phyloP scores from a whole-genome alignment of 208 protist genomes.

The Acanthamoeba castellanii region DNA sequence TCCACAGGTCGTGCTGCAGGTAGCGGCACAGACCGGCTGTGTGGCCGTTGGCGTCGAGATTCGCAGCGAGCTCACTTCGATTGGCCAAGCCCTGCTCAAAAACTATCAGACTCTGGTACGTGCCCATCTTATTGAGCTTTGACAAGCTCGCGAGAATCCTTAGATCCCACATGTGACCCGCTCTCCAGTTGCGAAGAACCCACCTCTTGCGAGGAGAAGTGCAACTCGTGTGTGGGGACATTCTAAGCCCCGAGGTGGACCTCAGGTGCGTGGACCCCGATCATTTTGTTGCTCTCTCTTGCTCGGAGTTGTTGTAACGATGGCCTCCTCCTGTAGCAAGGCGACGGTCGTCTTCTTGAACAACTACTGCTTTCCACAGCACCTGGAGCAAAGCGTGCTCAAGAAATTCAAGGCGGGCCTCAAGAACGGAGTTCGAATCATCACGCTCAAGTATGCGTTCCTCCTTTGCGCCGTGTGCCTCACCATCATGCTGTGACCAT shows the following conservation, averaged over 20 bases:
- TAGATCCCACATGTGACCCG: background rate
- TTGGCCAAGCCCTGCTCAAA: background rate
- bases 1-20: background rate
- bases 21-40: slow-evolving; percentile 30
- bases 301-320: background rate
- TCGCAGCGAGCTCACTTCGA: background rate
- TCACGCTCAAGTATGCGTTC: slow-evolving; percentile 5
- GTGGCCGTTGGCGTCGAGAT: slow-evolving; percentile 57
- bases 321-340: background rate
- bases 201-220: background rate
- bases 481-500: background rate
- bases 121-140: background rate
- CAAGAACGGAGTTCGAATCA: background rate
- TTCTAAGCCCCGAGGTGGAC: slow-evolving; percentile 20
- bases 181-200: background rate
- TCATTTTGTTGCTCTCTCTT: background rate
- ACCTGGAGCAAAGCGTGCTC: slow-evolving; percentile 37
- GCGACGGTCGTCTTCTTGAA: slow-evolving; percentile 63
- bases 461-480: background rate
- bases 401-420: slow-evolving; percentile 42
- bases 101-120: background rate
- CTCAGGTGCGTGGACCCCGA: background rate
- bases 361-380: slow-evolving; percentile 56
- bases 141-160: background rate
- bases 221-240: slow-evolving; percentile 51